Base-by-base conservation (phyloP, 805 yeast genomes). In the Candida nanaspora region DNA sequence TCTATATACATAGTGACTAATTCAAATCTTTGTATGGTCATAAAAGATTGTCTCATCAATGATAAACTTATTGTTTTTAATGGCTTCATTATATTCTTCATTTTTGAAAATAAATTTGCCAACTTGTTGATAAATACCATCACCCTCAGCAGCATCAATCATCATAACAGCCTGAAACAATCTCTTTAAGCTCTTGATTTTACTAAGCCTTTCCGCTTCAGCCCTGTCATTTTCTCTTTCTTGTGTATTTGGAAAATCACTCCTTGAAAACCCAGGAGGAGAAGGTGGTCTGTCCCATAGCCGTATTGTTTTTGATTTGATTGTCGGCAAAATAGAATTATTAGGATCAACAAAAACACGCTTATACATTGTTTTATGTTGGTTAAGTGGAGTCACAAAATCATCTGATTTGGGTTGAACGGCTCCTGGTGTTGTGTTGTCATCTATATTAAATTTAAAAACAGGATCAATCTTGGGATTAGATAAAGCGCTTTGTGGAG, bases 181-280 rank as follows among this genome's bases (percentile, higher is more conserved):
- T 39, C 82, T 56, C 20, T 64, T 61, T 37, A 66, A 56, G 0
- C 77, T 74, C 35, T 63, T 69, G 27, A 61, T 54, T 32, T 53
- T 50, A 4, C 68, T 55, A 16, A 69, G 38, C 21, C 46, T 41
- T 23, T 42, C 34, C 13, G 57, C 49, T 21, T 40, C 47, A 16
- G 36, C 34, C 46, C 64, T 66, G 42, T 69, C 76, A 33, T 52
- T 59, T 2, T 39, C 49, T 11, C 61, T 54, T 47, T 79, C 77
- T 44, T 76, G 83, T 0, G 82, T 73, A 5, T 59, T 61, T 0
- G 85, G 82, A 46, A 80, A 78, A 39, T 76, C 84, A 20, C 78
- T 63, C 31, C 76, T 57, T 46, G 75, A 78, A 56, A 70, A 77
- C 1, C 83, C 83, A 0, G 79, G 79, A 2, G 83, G 84, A 2